Base-by-base conservation (phyloP, 352 stramenopile genomes). In the Halophytophthora batemanensis region DNA sequence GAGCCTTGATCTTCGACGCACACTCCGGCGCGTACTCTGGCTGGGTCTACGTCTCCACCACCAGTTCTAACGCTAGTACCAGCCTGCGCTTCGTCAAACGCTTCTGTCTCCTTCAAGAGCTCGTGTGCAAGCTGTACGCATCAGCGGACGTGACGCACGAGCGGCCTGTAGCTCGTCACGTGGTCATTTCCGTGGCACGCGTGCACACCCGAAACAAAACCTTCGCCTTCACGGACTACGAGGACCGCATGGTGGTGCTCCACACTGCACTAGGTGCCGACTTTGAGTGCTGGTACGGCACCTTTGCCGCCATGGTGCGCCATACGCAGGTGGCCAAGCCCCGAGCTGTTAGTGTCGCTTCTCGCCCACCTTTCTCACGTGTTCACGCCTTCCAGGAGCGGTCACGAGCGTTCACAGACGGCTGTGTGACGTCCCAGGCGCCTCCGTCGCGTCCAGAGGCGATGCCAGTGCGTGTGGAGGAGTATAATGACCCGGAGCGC, bases 171-270 rank as follows among this genome's bases (percentile, higher is more conserved):
- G 46, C 43, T 5, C 49, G 56, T 5, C 70, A 77, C 53, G 61
- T 83, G 12, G 61, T 83, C 31, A 76, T 81, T 33, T 60, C 61
- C 1, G 58, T 79, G 0, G 22, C 45, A 35, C 61, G 66, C n/a
- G 53, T 71, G 18, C 67, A 73, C 15, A 47, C 70, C n/a, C 57
- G 64, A 33, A 83, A 83, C 67, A 81, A 83, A 40, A 61, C 61
- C 34, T 74, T 83, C 36, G 35, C 52, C 7, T 55, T 83, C 15
- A 68, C 57, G 3, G 67, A 81, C 68, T 67, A 83, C 41, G 67
- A 74, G 23, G 70, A 79, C 39, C 56, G 52, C n/a, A 59, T 43
- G 7, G 37, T 83, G 19, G 12, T 74, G 46, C 37, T 77, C 15
- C 64, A 78, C 50, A 74, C 65, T 35, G 58, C 60, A 8, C 61